Percentiles rank a stretch among this genome's conserved stretches.
phyloP scores from a whole-genome alignment of 768 basidiomycete species.

The Clathrus columnatus region DNA sequence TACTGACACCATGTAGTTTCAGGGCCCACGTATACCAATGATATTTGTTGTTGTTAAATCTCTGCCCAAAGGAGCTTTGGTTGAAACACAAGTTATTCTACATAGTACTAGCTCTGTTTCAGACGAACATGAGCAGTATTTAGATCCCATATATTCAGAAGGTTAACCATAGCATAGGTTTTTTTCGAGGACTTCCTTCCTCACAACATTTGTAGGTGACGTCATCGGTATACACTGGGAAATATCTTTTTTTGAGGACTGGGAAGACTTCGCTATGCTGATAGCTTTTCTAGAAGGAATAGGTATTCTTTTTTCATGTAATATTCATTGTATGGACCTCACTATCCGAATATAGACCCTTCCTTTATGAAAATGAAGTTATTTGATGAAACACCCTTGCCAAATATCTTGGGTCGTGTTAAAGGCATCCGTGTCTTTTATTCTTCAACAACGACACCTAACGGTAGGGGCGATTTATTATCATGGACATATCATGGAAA shows the following conservation, averaged over 20 bases:
- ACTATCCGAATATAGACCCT: neutral
- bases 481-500: too few species aligned
- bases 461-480: too few species aligned
- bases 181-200: neutral
- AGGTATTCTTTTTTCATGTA: conserved; percentile 22
- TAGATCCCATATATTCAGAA: neutral
- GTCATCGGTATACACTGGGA: conserved; percentile 35
- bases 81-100: conserved; percentile 69
- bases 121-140: conserved; percentile 11
- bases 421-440: conserved; percentile 45
- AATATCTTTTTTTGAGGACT: conserved; percentile 35
- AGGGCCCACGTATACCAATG: conserved; percentile 24
- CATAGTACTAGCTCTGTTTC: conserved; percentile 52
- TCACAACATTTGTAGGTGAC: conserved; percentile 9
- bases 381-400: conserved; percentile 13
- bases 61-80: conserved; percentile 60
- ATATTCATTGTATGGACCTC: conserved; percentile 34
- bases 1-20: neutral
- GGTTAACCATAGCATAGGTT: neutral
- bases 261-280: conserved; percentile 19
- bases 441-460: conserved; percentile 19
- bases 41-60: conserved; percentile 55
- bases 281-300: neutral
- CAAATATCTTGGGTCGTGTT: conserved; percentile 15
- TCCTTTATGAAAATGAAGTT: conserved; percentile 2